Base-by-base conservation (phyloP, 768 basidiomycete genomes). In the Lactarius tabidus region DNA sequence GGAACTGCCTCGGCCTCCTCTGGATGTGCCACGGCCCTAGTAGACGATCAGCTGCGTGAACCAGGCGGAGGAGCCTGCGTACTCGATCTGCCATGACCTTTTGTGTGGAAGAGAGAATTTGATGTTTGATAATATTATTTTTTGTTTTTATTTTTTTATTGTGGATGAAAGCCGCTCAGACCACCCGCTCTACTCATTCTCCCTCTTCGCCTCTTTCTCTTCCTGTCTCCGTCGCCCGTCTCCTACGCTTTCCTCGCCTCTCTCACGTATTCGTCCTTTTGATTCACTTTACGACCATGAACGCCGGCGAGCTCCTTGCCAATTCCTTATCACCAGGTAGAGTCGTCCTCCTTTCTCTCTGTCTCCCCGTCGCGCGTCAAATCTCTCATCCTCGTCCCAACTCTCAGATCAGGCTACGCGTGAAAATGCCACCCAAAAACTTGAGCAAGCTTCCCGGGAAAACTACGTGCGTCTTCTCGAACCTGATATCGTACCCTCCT, bases 241-340 rank as follows among this genome's bases (percentile, higher is more conserved):
- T 15, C 20, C 36, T 33, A 17, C 31, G 41, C 29, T 45, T 18
- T 17, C 68, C 63, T 64, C 68, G 57, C 52, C 39, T 55, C 43
- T 64, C 57, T 41, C 57, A 59, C 39, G 35, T 45, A 39, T 17
- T 53, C 60, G 20, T 28, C 10, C 45, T 57, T 43, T 39, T 36
- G 52, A 62, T 59, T 18, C 57, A 67, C 28, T 57, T 70, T 70
- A 74, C 76, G 75, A 83, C 79, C 74, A 95, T 96, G 93, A 93
- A 93, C 82, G 92, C 93, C 70, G 88, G 85, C 63, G 87, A 92
- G 76, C 87, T 98, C 66, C 87, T 98, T 73, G 86, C 90, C 70
- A 94, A 96, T 80, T 89, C 95, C 72, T 88, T 98, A 71, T 95
- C 93, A 66, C 81, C 91, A 54, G 91, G 94, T 94, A 73, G 72